phyloP scores from a whole-genome alignment of 164 flowering plant species.

The Piper longum region DNA sequence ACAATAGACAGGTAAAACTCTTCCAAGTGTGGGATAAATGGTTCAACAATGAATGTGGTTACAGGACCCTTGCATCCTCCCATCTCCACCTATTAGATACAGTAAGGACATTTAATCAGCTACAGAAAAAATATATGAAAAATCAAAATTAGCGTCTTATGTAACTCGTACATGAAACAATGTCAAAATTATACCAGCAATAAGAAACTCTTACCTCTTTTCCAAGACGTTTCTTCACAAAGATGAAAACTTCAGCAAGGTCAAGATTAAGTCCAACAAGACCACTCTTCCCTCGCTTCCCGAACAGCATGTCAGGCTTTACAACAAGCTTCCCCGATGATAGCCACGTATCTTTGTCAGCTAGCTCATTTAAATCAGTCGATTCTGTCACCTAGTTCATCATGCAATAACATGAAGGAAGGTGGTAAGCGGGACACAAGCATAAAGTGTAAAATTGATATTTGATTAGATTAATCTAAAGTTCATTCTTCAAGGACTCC shows the following conservation, averaged over 20 bases:
- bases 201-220: slow-evolving; percentile 38
- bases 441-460: neutral
- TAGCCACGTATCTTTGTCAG: slow-evolving; percentile 69
- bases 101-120: neutral
- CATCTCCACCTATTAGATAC: slow-evolving; percentile 36
- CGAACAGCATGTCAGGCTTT: slow-evolving; percentile 94
- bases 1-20: slow-evolving; percentile 71
- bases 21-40: slow-evolving; percentile 77
- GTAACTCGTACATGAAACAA: neutral
- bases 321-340: slow-evolving; percentile 77
- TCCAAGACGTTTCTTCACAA: slow-evolving; percentile 74
- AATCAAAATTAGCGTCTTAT: neutral
- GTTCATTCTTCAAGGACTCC: neutral
- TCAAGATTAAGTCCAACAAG: slow-evolving; percentile 77
- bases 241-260: slow-evolving; percentile 71
- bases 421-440: neutral
- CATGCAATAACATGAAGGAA: neutral
- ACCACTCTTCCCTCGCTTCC: slow-evolving; percentile 96
- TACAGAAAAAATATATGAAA: neutral
- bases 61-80: slow-evolving; percentile 92
- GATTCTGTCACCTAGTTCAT: slow-evolving; percentile 46
- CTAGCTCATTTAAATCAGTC: slow-evolving; percentile 64
- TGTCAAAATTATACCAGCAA: neutral
- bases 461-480: neutral
- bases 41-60: slow-evolving; percentile 86